A percentile compares a stretch with the other conserved stretches of the same genome.
These are phyloP conservation scores for Pontederia paniculata DNA, from an alignment of 176 grass and related monocot species.

Conservation along the genomic window DNA sequence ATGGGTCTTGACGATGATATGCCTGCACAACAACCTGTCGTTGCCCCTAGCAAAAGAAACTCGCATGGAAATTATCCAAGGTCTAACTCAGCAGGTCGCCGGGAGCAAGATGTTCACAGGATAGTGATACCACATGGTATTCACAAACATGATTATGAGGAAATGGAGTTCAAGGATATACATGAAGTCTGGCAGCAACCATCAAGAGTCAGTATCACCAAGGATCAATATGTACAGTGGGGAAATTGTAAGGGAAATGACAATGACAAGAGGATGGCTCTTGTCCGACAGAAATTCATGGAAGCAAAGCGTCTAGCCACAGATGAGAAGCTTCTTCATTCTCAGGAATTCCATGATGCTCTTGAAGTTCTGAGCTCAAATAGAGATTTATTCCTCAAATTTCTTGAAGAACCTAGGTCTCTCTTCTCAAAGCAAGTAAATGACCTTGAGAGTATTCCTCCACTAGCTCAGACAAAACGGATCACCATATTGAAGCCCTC, in stretches of 20 bases:
- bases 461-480: slow-evolving; percentile 41
- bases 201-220: slow-evolving; percentile 27
- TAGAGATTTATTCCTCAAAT: slow-evolving; percentile 81
- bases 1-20: slow-evolving; percentile 85
- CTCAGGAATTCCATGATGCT: slow-evolving; percentile 76
- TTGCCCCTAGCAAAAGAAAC: slow-evolving; percentile 26
- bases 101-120: slow-evolving; percentile 17
- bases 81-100: slow-evolving; percentile 8
- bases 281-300: slow-evolving; percentile 71
- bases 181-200: slow-evolving; percentile 52
- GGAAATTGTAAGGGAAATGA: slow-evolving; percentile 28
- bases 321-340: slow-evolving; percentile 50
- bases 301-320: slow-evolving; percentile 74
- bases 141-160: slow-evolving; percentile 34
- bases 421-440: slow-evolving; percentile 32
- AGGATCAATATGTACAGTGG: slow-evolving; percentile 25
- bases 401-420: slow-evolving; percentile 84
- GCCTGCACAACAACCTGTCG: slow-evolving; percentile 30
- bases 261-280: slow-evolving; percentile 41
- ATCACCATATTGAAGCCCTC: slow-evolving; percentile 91
- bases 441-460: slow-evolving; percentile 9
- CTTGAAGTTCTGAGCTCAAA: slow-evolving; percentile 85
- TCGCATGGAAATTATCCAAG: slow-evolving; percentile 22
- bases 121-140: slow-evolving; percentile 14
- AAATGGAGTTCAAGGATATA: slow-evolving; percentile 60